Evolutionary conservation across 257 asterid species (phyloP).

Genomic region (Gentiana straminea): DNA sequence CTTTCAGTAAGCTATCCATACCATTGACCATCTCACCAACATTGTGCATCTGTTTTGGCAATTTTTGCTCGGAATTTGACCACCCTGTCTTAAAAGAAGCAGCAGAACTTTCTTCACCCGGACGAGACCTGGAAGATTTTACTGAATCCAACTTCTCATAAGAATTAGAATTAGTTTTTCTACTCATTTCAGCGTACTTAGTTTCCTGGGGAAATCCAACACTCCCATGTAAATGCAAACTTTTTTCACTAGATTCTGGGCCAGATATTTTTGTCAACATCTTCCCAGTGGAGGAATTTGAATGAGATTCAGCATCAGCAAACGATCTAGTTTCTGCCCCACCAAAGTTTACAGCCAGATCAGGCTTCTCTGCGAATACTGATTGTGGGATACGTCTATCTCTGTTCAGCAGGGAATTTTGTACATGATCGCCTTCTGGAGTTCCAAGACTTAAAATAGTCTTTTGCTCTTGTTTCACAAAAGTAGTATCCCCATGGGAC

Average conservation of each 20-base stretch:
- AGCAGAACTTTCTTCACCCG: constrained; percentile 25
- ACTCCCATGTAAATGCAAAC: constrained; percentile 15
- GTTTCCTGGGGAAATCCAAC: constrained; percentile 25
- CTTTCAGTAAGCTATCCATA: constrained; percentile 66
- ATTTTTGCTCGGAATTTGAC: constrained; percentile 33
- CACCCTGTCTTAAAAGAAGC: constrained; percentile 20
- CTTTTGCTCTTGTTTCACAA: constrained; percentile 19
- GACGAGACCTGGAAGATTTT: constrained; percentile 26
- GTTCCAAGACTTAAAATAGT: constrained; percentile 22
- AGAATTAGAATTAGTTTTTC: constrained; percentile 27
- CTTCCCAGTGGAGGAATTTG: constrained; percentile 25
- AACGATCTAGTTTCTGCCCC: constrained; percentile 18
- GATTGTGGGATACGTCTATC: constrained; percentile 15
- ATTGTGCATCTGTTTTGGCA: constrained; percentile 55
- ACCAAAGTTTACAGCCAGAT: constrained; percentile 5
- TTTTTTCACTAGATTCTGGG: constrained; percentile 26
- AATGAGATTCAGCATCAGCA: constrained; percentile 29
- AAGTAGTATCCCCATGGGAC: constrained; percentile 19
- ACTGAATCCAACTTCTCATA: constrained; percentile 26
- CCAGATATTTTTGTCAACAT: constrained; percentile 23
- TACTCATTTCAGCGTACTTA: constrained; percentile 23
- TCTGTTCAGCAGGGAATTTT: constrained; percentile 17
- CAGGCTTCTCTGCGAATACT: constrained; percentile 6
- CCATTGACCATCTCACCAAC: constrained; percentile 68
- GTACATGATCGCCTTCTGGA: constrained; percentile 22